Evolutionary conservation across 768 basidiomycete genomes (phyloP), one percentile per base, ranked within the genome.

Genomic region (Crucibulum laeve): DNA sequence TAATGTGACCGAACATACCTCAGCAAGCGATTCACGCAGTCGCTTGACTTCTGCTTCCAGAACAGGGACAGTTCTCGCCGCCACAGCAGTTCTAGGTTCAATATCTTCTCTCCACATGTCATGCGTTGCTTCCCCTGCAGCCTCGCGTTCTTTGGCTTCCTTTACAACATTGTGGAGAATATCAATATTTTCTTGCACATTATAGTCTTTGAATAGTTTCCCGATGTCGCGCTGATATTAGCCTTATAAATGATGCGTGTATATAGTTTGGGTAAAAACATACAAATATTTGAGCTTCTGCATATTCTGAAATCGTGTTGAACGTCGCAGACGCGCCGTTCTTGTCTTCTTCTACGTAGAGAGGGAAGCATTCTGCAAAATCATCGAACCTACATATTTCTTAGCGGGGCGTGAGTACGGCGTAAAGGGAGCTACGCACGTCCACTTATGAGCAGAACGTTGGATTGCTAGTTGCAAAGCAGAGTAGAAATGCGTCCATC

Each of bases 181-280:
- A 57, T 91, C 87, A 24, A 90, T 74, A 50, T 78, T 83, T 35
- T 82, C 79, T 50, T 78, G 77, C 1, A 85, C 79, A 40, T 77
- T 70, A 53, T 84, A 82, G 43, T 83, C 75, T 22, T 70, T 76
- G 58, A 88, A 82, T n/a, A 90, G 49, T 26, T 79, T 74, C 40
- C 88, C 82, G 30, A 84, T 71, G 47, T 82, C 77, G 26, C 76
- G 74, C 85, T 88, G 41, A 2, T 18, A 5, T 2, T 14, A 43
- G n/a, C n/a, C 34, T 18, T 23, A 32, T 46, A 25, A 22, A 45
- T 40, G 37, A 11, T 11, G 4, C n/a, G n/a, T 24, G 17, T 5
- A 1, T 7, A 35, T n/a, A 37, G 10, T 32, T 32, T n/a, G 35
- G 11, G 19, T 37, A 52, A 62, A 42, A 60, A 71, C 61, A 40